Conservation (phyloP, 139 green algal species). For the Chlamydomonas applanata region DNA sequence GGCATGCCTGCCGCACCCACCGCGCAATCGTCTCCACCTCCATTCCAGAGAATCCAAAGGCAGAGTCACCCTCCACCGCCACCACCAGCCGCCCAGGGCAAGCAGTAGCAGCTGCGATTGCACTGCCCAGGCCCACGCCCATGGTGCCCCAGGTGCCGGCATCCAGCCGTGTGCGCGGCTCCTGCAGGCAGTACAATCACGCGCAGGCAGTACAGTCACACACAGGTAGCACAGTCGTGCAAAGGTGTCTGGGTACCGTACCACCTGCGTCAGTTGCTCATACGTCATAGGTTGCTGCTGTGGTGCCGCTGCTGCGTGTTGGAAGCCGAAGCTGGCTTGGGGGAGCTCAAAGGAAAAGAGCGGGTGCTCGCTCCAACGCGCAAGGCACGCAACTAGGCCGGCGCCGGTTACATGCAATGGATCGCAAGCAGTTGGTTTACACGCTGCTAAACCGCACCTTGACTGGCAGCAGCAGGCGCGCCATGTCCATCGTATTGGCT, state of each 20-base stretch:
- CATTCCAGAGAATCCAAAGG: constrained; percentile 82
- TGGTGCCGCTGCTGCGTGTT: too few species aligned
- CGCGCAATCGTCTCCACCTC: constrained; percentile 73
- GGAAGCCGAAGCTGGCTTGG: too few species aligned
- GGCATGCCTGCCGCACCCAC: constrained; percentile 12
- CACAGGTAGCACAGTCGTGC: too few species aligned
- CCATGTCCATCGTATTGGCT: constrained; percentile 86
- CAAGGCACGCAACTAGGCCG: too few species aligned
- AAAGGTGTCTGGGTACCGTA: too few species aligned
- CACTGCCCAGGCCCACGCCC: constrained; percentile 76
- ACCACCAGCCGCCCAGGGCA: constrained; percentile 46
- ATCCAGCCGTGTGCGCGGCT: constrained; percentile 68
- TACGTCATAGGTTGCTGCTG: too few species aligned
- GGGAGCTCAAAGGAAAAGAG: too few species aligned
- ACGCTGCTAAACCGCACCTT: neutral
- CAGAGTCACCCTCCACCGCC: constrained; percentile 79
- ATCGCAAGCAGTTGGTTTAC: neutral
- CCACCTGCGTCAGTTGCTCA: too few species aligned
- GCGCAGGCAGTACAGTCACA: too few species aligned
- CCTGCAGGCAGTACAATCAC: constrained; percentile 11
- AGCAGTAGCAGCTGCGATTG: constrained; percentile 53
- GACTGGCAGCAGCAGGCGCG: constrained; percentile 28
- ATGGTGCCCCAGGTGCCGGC: constrained; percentile 85
- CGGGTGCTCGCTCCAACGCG: too few species aligned
- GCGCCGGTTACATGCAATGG: too few species aligned